Conservation (phyloP, 495 filamentous ascomycete species). For the Neurospora hispaniola region DNA sequence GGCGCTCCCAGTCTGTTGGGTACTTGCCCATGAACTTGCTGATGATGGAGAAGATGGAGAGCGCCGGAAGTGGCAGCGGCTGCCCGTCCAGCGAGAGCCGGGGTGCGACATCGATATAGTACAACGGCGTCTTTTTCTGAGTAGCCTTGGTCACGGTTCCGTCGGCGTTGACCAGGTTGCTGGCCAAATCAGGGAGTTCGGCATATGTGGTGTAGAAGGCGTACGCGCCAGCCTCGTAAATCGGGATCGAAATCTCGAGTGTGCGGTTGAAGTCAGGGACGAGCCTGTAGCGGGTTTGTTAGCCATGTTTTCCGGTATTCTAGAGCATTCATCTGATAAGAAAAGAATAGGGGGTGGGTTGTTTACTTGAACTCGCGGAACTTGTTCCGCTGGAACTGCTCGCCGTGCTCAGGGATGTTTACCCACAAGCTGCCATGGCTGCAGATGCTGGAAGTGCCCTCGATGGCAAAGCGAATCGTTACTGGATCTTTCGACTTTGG, state of each 20-base stretch:
- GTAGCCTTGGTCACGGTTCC: conserved; percentile 19
- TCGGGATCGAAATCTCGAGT: conserved; percentile 77
- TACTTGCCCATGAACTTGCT: conserved; percentile 97
- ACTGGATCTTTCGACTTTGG: conserved; percentile 62
- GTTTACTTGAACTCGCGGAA: conserved; percentile 79
- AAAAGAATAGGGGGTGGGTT: background rate
- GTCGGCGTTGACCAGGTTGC: conserved; percentile 34
- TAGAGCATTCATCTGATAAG: background rate
- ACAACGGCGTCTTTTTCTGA: conserved; percentile 56
- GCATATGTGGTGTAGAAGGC: conserved; percentile 92
- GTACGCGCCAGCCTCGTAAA: conserved; percentile 79
- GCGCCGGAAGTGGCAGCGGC: conserved; percentile 66
- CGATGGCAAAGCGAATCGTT: conserved; percentile 80
- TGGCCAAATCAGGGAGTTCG: conserved; percentile 68
- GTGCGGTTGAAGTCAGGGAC: conserved; percentile 85
- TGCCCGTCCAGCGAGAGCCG: conserved; percentile 59
- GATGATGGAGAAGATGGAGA: conserved; percentile 88
- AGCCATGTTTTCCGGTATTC: background rate
- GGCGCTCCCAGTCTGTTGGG: conserved; percentile 77
- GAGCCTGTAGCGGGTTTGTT: conserved; percentile 43
- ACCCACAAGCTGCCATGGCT: conserved; percentile 89
- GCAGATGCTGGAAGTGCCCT: conserved; percentile 93
- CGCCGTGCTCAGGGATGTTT: conserved; percentile 73
- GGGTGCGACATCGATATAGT: conserved; percentile 91
- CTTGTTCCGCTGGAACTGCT: conserved; percentile 59